phyloP scores from a whole-genome alignment of 345 rosid genomes.

The Acer campestre region DNA sequence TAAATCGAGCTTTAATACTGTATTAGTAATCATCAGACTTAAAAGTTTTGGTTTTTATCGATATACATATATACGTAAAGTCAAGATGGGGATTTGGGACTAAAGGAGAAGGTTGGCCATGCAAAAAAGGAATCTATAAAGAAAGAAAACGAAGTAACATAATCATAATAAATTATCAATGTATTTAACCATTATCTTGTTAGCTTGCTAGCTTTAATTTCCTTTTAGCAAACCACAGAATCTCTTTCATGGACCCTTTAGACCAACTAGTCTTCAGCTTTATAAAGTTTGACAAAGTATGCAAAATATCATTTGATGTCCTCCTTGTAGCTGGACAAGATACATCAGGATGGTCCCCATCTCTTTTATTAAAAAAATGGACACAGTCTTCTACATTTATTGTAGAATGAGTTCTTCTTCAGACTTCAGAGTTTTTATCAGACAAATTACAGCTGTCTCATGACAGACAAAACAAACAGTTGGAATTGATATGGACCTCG shows the following conservation, averaged over 20 bases:
- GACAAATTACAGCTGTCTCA: no score
- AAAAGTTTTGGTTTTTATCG: no score
- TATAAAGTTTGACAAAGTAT: slow-evolving; percentile 3
- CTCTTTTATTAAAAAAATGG: background rate
- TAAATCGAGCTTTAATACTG: no score
- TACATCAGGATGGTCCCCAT: slow-evolving; percentile 11
- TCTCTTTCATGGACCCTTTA: slow-evolving; percentile 6
- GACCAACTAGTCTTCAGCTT: slow-evolving; percentile 27
- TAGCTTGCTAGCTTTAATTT: slow-evolving; percentile 16
- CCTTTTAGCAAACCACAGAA: slow-evolving; percentile 28
- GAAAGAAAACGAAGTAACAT: background rate
- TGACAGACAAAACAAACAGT: no score
- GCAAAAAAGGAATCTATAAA: slow-evolving; percentile 5
- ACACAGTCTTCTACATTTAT: background rate
- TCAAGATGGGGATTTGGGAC: background rate
- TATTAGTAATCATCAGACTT: no score
- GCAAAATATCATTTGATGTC: background rate
- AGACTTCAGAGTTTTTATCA: no score
- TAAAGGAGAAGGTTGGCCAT: slow-evolving; percentile 9
- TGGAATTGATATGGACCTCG: no score
- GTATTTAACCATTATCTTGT: background rate
- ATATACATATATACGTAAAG: no score
- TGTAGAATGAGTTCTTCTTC: no score
- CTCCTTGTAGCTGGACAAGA: slow-evolving; percentile 8
- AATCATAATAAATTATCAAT: background rate